These are phyloP conservation scores for Spongispora temasekensis DNA, from an alignment of 1,284 basidiomycete genomes.

Conservation along the genomic window DNA sequence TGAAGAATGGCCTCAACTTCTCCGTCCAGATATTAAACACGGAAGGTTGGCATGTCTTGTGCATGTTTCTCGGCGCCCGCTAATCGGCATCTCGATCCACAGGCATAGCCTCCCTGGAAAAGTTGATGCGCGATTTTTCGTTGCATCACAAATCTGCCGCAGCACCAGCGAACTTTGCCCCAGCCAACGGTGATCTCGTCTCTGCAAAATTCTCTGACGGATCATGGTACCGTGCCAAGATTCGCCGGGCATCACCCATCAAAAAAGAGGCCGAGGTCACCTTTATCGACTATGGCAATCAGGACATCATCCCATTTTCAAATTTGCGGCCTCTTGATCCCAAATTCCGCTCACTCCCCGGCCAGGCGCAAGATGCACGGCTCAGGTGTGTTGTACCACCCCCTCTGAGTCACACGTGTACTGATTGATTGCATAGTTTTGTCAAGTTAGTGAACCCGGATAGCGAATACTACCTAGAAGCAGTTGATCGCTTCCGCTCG, in stretches of 20 bases:
- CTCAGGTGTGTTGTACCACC: constrained; percentile 54
- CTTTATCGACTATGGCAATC: constrained; percentile 90
- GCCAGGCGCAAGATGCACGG: constrained; percentile 82
- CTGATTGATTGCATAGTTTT: constrained; percentile 55
- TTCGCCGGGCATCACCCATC: constrained; percentile 76
- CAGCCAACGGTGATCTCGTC: constrained; percentile 85
- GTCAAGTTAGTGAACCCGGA: constrained; percentile 77
- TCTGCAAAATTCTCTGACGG: constrained; percentile 90
- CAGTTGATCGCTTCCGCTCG: constrained; percentile 80
- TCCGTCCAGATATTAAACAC: constrained; percentile 92
- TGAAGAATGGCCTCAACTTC: constrained; percentile 77
- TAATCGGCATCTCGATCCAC: constrained; percentile 5
- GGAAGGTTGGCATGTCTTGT: constrained; percentile 56
- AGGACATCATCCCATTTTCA: constrained; percentile 77
- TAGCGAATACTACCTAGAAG: constrained; percentile 85
- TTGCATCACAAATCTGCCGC: constrained; percentile 74
- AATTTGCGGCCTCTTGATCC: constrained; percentile 82
- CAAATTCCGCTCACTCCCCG: constrained; percentile 82
- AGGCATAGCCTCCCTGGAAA: constrained; percentile 89
- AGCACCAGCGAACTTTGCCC: constrained; percentile 66
- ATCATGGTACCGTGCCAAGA: constrained; percentile 92
- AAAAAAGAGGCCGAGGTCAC: constrained; percentile 90
- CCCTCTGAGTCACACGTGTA: background rate
- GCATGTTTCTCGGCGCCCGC: constrained; percentile 3
- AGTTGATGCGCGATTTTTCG: constrained; percentile 92